Base-by-base conservation (phyloP, 192 early-diverging fungal genomes). In the Rhizoclosmatium sp. region DNA sequence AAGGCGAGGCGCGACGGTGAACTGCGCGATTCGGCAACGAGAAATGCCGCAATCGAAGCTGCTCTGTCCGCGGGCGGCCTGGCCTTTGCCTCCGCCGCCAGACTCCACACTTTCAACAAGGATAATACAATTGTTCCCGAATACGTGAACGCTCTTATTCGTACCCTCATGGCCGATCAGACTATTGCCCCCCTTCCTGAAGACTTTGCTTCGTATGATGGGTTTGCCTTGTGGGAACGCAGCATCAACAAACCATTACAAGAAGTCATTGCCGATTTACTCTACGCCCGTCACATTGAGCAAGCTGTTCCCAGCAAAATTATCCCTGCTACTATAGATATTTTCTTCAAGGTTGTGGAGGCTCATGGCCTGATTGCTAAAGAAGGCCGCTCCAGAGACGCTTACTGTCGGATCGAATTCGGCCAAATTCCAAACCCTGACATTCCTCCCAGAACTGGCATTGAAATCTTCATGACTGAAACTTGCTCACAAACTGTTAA, bases 401-500 rank as follows among this genome's bases (percentile, higher is more conserved):
- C 85, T 19, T 89, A 89, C 75, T 89, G 87, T 60, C 68, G 59
- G n/a, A 89, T 89, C 66, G 85, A 89, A 58, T 81, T 75, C 54
- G 88, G 87, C 4, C 58, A 82, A 58, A 80, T 88, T 14, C 59
- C 56, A 4, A 21, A 77, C 9, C 65, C 64, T 21, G 65, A 68
- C 40, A 41, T 21, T 7, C 76, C 64, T 48, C 78, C 47, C 60
- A 51, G 47, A 71, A 77, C 64, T 49, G 54, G 16, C 47, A 59
- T 71, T 41, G 72, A 86, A 47, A 80, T 83, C 5, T 86, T 83
- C 76, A 71, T 81, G 79, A 89, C 88, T 0, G 85, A 89, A 44
- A 71, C 72, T 12, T 66, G 82, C 16, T 59, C 75, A 44, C 60
- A 69, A 44, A 82, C 79, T 12, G 23, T 72, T 16, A 80, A 81